phyloP scores from a whole-genome alignment of 1,284 basidiomycete species.

The Trichosporon asahii region DNA sequence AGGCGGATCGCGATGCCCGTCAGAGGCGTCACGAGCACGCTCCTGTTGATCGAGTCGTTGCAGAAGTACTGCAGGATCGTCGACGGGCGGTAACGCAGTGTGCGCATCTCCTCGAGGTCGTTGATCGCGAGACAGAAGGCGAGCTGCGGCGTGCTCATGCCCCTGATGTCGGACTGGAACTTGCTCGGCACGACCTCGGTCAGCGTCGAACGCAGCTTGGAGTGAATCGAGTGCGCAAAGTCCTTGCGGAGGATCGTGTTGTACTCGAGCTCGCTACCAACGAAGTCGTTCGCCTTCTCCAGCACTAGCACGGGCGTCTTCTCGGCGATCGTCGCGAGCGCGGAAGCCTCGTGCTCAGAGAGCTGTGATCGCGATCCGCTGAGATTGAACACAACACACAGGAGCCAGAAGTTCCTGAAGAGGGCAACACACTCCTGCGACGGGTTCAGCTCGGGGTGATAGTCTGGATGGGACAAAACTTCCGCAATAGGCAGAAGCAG shows the following conservation, averaged over 20 bases:
- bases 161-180: constrained; percentile 68
- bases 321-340: constrained; percentile 73
- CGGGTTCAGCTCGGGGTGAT: constrained; percentile 62
- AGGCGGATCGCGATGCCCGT: constrained; percentile 84
- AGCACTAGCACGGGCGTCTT: constrained; percentile 84
- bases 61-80: constrained; percentile 83
- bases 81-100: constrained; percentile 73
- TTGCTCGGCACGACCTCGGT: constrained; percentile 64
- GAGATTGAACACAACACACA: constrained; percentile 64
- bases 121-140: constrained; percentile 85
- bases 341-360: constrained; percentile 61
- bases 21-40: constrained; percentile 64
- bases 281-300: constrained; percentile 77
- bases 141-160: constrained; percentile 75
- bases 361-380: constrained; percentile 58
- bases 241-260: constrained; percentile 89
- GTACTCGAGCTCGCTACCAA: constrained; percentile 87
- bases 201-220: constrained; percentile 64
- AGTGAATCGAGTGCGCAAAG: constrained; percentile 67
- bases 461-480: constrained; percentile 71
- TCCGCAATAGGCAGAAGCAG: constrained; percentile 87
- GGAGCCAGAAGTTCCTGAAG: constrained; percentile 93
- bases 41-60: constrained; percentile 79
- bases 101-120: constrained; percentile 84
- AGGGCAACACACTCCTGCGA: constrained; percentile 67